Evolutionary conservation across 2,329 filamentous ascomycete species (phyloP), one percentile per base, ranked within the genome.

Genomic region (Elsinoe necatrix): DNA sequence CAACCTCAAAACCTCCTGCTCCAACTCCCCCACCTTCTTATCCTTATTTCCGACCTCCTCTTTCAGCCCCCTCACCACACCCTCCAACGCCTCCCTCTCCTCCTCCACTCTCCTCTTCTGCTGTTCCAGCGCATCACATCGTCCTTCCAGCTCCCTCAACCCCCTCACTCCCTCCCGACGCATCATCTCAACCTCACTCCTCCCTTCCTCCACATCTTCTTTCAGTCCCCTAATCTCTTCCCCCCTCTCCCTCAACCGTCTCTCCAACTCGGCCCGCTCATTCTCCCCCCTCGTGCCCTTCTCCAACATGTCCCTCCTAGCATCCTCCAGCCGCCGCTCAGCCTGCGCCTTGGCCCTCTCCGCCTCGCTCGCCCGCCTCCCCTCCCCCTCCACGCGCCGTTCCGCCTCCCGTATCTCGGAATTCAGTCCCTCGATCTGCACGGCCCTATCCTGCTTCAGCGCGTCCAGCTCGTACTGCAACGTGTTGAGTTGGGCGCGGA

Each of bases 401-500:
- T 88, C 84, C 1, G 85, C 79, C 57, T 95, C 89, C 60, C 92
- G 83, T 20, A 95, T 71, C 65, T 95, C 92, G 64, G 88, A 87
- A 62, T 89, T 86, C 63, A 93, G 87, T 60, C 89, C 84, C 14
- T 95, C 77, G 8, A 83, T 79, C 48, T 84, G 77, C 64, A 96
- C 80, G 58, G 95, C 89, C 63, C 87, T 85, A 66, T 97, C 92
- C 63, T 95, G 89, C 65, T 92, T 91, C 55, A 88, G 75, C 16
- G 87, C 92, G 65, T 90, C 87, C 62, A 95, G 79, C 58, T 92
- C 89, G 73, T 96, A 98, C 60, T 85, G 85, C 52, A 96, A 75
- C 0, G 89, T 88, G 60, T 91, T 93, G 41, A 97, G 77, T 71
- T 96, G 89, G 1, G 92, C 89, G 66, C 92, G 91, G 23, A 97